phyloP scores from a whole-genome alignment of 345 rosid species.

The Pistacia atlantica region DNA sequence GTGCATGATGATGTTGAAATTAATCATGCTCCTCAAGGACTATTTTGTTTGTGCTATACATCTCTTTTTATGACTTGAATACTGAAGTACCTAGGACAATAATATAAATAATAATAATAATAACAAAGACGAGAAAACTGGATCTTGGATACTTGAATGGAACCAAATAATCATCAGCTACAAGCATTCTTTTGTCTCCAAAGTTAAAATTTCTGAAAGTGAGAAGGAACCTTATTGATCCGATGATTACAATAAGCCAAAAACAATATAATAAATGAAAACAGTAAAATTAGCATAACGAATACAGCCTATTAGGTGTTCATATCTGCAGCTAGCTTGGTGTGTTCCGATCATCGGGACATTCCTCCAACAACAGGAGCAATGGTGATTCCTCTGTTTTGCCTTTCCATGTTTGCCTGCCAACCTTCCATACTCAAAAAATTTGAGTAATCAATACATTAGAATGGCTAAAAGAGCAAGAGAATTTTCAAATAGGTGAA shows the following conservation, averaged over 20 bases:
- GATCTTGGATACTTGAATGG: background rate
- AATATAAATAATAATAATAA: background rate
- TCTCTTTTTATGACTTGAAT: background rate
- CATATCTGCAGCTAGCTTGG: too few relatives aligned
- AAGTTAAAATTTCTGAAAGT: too few relatives aligned
- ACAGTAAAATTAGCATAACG: background rate
- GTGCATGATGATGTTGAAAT: background rate
- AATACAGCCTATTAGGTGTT: too few relatives aligned
- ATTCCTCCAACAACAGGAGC: slow-evolving; percentile 36
- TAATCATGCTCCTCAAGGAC: too few relatives aligned
- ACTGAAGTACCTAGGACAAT: background rate
- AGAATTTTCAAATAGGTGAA: background rate
- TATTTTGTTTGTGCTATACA: too few relatives aligned
- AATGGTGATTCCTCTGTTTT: slow-evolving; percentile 35
- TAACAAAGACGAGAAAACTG: background rate
- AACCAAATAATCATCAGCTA: background rate
- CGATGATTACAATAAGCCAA: background rate
- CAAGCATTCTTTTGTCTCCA: background rate
- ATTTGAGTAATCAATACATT: slow-evolving; percentile 1
- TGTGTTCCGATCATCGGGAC: slow-evolving; percentile 29
- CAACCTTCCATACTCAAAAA: slow-evolving; percentile 36
- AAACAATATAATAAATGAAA: background rate
- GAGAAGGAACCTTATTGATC: background rate
- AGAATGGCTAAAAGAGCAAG: background rate
- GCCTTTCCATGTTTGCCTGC: slow-evolving; percentile 53